Percentiles rank a stretch among this genome's conserved stretches.
These are phyloP conservation scores for Bothriochloa decipiens DNA, from an alignment of 176 grass and related monocot genomes.

Conservation along the genomic window DNA sequence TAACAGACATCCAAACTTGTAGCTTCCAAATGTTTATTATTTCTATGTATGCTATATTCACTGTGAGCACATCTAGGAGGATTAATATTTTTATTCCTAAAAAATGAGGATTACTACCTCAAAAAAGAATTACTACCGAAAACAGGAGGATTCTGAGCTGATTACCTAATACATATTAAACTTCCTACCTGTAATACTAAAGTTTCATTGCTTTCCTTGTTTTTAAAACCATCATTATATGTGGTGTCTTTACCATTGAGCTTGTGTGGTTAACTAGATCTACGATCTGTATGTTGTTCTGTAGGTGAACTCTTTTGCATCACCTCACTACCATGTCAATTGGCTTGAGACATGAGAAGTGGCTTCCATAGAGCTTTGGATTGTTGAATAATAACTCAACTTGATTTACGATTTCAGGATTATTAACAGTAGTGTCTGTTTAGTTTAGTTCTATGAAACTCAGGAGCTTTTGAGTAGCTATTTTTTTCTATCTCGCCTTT, in stretches of 20 bases:
- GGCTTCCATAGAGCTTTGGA: background rate
- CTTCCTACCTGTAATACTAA: background rate
- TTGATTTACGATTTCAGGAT: background rate
- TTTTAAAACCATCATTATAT: background rate
- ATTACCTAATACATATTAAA: background rate
- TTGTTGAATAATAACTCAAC: conserved; percentile 22
- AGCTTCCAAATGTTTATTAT: conserved; percentile 16
- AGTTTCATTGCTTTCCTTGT: background rate
- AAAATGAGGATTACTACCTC: background rate
- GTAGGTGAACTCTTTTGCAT: conserved; percentile 1
- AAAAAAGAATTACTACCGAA: background rate
- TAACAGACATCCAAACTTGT: background rate
- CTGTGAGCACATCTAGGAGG: background rate
- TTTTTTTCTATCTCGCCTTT: background rate
- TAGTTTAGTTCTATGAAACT: background rate
- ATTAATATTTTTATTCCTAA: conserved; percentile 27
- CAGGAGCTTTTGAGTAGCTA: background rate
- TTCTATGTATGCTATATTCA: background rate
- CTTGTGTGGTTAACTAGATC: background rate
- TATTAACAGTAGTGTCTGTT: background rate
- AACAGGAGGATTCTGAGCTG: background rate
- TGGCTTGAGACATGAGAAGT: background rate
- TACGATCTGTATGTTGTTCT: background rate
- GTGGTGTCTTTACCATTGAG: background rate
- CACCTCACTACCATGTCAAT: background rate